Base-by-base conservation (phyloP, 768 basidiomycete genomes). In the Paxillus rubicundulus region DNA sequence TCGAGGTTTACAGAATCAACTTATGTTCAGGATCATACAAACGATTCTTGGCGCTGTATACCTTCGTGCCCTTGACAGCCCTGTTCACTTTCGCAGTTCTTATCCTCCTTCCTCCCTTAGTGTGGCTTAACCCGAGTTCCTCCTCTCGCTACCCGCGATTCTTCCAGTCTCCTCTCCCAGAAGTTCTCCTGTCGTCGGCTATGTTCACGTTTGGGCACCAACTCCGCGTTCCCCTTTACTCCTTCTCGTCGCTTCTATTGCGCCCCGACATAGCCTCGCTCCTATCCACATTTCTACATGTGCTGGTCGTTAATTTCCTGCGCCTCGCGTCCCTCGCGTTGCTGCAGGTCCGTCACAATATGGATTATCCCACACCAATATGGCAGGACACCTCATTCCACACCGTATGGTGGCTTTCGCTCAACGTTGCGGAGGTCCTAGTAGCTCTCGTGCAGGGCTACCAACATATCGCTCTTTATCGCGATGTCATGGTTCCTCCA, bases 371-470 rank as follows among this genome's bases (percentile, higher is more conserved):
- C 45, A 70, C 67, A 30, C 77, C 84, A 38, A 82, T 79, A 8
- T 85, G 80, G 74, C 71, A 67, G 50, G 75, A 84, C 55, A 61
- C 72, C 1, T 79, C 81, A 4, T 92, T 92, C 71, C 65, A 70
- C 18, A 76, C 81, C 28, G 80, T 87, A 4, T 91, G 89, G 88
- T 89, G 85, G 84, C 70, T 89, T 34, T 85, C 86, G 2, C 72
- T 92, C 2, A 85, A 87, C 12, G 69, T 79, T 7, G 85, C 82
- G 4, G 90, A 89, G 57, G 84, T 84, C 5, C 56, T 78, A 18
- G 81, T 82, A 1, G 80, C 82, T 5, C 75, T 91, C 47, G 71
- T 73, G 48, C 89, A 91, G 64, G 87, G 87, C 9, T 92, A 89
- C 61, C 79, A 79, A 44, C 80, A 81, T 27, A 77, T 92, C 38